Base-by-base conservation (phyloP, 345 rosid species). In the Citrus medica region DNA sequence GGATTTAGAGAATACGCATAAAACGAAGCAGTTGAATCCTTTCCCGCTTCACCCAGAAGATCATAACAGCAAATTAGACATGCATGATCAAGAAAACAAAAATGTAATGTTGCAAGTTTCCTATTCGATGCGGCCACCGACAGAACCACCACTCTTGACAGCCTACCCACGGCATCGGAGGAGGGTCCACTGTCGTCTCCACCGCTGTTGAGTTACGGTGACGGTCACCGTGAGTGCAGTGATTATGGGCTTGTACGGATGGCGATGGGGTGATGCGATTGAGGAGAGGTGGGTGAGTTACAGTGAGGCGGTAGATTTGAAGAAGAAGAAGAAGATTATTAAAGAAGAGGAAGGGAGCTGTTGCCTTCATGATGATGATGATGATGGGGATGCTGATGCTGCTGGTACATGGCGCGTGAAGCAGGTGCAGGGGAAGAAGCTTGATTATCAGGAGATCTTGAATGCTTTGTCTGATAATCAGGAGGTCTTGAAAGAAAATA, bases 241-340 rank as follows among this genome's bases (percentile, higher is more conserved):
- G 65, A 48, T 46, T n/a, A 56, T 66, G 63, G 51, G 82, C 88
- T 92, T 69, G 71, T 88, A 61, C 62, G 90, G 79, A 78, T 92
- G 42, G 98, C 98, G 38, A 92, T 91, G 93, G 90, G 85, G 84
- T 61, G 91, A 89, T 63, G 84, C 75, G 66, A 86, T 84, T 37
- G 91, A 86, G 79, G 96, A 95, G 84, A 86, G 81, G 82, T 93
- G 97, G 98, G 98, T 93, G 76, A 84, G 92, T 67, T 95, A 90
- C 83, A 86, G 89, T 14, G 91, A 89, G 67, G 97, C 90, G 24
- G 94, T 92, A 80, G 87, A 80, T 82, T 82, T 80, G 84, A 85
- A 79, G 71, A 81, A 82, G 84, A 81, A 77, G 70, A 81, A 37
- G 38, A 35, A 38, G 42, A 38, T 78, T 38, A 38, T 38, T 62